Evolutionary conservation across 352 stramenopile species (phyloP), one percentile per base, ranked within the genome.

Genomic region (Globisporangium cylindrosporum): DNA sequence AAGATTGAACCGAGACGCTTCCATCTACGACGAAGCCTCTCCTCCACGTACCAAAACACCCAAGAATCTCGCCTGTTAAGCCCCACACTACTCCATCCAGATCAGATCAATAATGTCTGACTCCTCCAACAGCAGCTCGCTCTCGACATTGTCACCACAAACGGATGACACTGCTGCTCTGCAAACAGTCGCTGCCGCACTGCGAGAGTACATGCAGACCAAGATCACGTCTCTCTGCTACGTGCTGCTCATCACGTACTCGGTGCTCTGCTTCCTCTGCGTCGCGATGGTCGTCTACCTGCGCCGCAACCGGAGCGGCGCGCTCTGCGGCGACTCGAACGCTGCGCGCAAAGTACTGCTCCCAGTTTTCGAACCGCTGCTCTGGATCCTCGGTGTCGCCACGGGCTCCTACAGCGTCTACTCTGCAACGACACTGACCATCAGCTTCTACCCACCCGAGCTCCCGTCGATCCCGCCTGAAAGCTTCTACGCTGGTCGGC

Each of bases 401-500:
- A 36, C 32, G 32, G 32, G 32, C 32, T 36, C 32, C 32, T 36
- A 36, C 32, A 36, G 32, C 32, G 32, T 36, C 32, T 36, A 36
- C 32, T 36, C 6, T 36, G 32, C 32, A 36, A 36, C 8, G 32
- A 36, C 32, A 9, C 32, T 36, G 32, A 9, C 32, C 32, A 36
- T 36, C 20, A 54, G 10, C 20, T 54, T 54, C 20, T 54, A 54
- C 46, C 46, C 46, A 22, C 46, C 46, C 5, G 46, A 25, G 20
- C n/a, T 54, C 46, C 46, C 46, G 46, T 54, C 46, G 46, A 54
- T 54, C 46, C 46, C 46, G 46, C 27, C 46, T 34, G 75, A 80
- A 62, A 51, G 32, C 32, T 59, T 76, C 32, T 78, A 79, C 60
- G 53, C 68, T 3, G 78, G 73, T 1, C 68, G 71, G 3, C 72